A percentile compares a stretch with the other conserved stretches of the same genome.
Evolutionary conservation across 257 asterid genomes (phyloP).

Genomic region (Parsonsia alboflavescens): DNA sequence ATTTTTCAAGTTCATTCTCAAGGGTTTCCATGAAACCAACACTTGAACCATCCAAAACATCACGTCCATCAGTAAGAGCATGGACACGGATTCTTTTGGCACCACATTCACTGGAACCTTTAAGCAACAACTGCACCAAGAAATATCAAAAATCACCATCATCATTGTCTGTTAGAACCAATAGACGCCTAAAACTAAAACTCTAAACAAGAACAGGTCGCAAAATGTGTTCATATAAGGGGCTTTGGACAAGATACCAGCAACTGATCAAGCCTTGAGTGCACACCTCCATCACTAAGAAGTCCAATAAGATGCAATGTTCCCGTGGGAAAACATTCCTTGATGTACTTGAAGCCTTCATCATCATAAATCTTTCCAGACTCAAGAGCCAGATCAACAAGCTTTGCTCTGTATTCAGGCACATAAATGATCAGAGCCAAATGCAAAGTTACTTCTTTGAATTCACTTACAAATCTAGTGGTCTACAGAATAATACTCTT

Average conservation of each 20-base stretch:
- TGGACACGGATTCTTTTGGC: constrained; percentile 92
- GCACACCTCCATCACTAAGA: constrained; percentile 94
- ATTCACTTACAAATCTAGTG: not conserved
- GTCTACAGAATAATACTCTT: not conserved
- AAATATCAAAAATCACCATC: constrained; percentile 10
- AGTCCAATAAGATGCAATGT: constrained; percentile 88
- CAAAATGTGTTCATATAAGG: not conserved
- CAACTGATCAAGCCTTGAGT: constrained; percentile 79
- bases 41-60: constrained; percentile 90
- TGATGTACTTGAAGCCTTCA: constrained; percentile 69
- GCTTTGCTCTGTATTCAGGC: constrained; percentile 60
- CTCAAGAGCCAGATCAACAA: constrained; percentile 86
- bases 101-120: constrained; percentile 79
- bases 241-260: constrained; percentile 35
- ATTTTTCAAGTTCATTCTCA: constrained; percentile 63
- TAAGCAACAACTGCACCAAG: constrained; percentile 66
- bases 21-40: constrained; percentile 80
- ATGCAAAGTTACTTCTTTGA: not conserved
- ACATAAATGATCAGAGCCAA: not conserved
- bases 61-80: constrained; percentile 93
- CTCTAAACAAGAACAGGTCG: not conserved
- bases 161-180: constrained; percentile 4
- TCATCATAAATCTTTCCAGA: constrained; percentile 78
- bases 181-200: not conserved
- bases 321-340: constrained; percentile 62